phyloP scores from a whole-genome alignment of 2,329 filamentous ascomycete species.

The Cercospora citrullina region DNA sequence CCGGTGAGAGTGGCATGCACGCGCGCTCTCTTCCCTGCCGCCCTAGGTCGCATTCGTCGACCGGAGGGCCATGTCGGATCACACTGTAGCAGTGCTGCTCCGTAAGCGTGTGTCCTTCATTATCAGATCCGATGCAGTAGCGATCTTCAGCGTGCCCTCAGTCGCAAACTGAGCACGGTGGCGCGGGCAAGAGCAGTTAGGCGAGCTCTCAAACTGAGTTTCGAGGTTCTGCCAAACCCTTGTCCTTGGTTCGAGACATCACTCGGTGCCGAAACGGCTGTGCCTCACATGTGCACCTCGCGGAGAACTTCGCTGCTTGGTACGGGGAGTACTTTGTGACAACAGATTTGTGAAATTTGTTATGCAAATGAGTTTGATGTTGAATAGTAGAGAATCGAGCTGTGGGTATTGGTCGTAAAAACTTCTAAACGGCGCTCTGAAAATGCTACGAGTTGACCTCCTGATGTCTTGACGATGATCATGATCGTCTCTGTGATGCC shows the following conservation, averaged over 20 bases:
- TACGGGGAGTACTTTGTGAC: neutral
- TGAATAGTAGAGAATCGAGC: conserved; percentile 6
- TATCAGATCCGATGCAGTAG: conserved; percentile 4
- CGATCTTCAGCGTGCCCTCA: conserved; percentile 10
- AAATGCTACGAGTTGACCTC: conserved; percentile 8
- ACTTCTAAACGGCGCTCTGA: conserved; percentile 8
- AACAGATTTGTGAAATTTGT: neutral
- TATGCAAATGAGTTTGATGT: neutral
- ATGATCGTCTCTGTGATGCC: conserved; percentile 8
- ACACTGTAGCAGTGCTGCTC: neutral
- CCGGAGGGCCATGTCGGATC: neutral
- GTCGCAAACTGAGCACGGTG: conserved; percentile 5
- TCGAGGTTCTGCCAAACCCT: conserved; percentile 9
- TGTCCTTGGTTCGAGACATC: conserved; percentile 15
- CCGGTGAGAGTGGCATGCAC: conserved; percentile 17
- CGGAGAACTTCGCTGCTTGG: conserved; percentile 8
- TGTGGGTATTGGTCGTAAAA: conserved; percentile 13
- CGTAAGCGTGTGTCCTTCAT: neutral
- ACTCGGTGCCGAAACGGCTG: conserved; percentile 16
- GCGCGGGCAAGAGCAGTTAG: conserved; percentile 12
- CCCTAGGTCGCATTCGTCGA: neutral
- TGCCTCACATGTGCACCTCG: conserved; percentile 12
- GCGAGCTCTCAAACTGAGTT: conserved; percentile 12
- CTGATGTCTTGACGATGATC: neutral
- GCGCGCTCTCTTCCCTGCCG: neutral